phyloP scores from a whole-genome alignment of 1,284 basidiomycete genomes.

The Porodaedalea pini region DNA sequence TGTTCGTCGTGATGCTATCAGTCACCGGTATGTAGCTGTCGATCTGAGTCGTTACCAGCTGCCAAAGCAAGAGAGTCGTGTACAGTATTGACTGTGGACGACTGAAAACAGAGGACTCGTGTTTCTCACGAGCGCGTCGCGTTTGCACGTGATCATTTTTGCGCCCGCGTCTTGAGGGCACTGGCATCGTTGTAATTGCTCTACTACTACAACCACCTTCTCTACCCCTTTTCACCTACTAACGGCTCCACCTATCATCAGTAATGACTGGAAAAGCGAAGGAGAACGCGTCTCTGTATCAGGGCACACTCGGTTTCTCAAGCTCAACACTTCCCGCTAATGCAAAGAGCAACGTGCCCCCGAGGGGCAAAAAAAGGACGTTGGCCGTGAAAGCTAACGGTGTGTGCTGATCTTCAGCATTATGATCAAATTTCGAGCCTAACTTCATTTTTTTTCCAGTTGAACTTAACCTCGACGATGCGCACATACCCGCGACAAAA shows the following conservation, averaged over 20 bases:
- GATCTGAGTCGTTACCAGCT: no score
- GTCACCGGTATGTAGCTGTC: no score
- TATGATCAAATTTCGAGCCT: neutral
- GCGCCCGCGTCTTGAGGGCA: neutral
- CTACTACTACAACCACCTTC: neutral
- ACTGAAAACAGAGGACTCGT: no score
- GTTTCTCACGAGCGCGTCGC: neutral
- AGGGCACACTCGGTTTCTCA: neutral
- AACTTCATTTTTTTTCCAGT: constrained; percentile 1
- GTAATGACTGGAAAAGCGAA: neutral
- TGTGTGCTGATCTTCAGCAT: neutral
- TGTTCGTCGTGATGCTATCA: no score
- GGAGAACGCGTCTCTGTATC: neutral
- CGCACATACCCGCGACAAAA: constrained; percentile 8
- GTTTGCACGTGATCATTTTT: neutral
- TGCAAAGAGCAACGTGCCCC: neutral
- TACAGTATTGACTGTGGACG: no score
- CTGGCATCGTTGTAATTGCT: neutral
- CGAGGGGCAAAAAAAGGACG: constrained; percentile 15
- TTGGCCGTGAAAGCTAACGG: constrained; percentile 6
- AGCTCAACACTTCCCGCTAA: neutral
- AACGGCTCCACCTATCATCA: neutral
- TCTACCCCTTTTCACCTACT: neutral
- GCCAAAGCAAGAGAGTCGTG: no score
- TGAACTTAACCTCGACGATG: constrained; percentile 12